Conservation (phyloP, 345 rosid genomes). For the Diplotaxis tenuifolia region DNA sequence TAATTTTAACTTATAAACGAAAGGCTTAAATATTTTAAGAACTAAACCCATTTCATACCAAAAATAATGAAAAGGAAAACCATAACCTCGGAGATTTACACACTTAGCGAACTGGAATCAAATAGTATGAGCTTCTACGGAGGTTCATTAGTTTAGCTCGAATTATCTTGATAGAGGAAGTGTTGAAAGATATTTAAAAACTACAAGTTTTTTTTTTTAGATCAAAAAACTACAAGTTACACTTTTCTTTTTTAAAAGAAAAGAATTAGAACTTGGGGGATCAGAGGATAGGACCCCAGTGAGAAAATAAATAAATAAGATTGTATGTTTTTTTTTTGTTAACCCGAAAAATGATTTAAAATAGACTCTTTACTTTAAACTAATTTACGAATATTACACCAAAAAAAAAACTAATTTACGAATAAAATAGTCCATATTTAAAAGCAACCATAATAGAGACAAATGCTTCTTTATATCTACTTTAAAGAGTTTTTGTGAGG, state of each 20-base stretch:
- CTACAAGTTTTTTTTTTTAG: slow-evolving; percentile 16
- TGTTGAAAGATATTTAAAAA: slow-evolving; percentile 24
- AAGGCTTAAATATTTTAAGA: not conserved
- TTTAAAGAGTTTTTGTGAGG: not conserved
- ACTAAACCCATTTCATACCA: not conserved
- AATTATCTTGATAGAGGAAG: slow-evolving; percentile 33
- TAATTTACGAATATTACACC: not conserved
- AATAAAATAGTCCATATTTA: not conserved
- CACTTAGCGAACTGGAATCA: too few relatives aligned
- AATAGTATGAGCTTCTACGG: not conserved
- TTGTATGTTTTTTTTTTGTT: not conserved
- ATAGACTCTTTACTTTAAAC: not conserved
- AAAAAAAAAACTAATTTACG: not conserved
- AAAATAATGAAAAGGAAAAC: not conserved
- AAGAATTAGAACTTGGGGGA: slow-evolving; percentile 30
- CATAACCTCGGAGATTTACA: not conserved
- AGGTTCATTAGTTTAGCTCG: not conserved
- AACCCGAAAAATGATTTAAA: not conserved
- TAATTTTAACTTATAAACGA: slow-evolving; percentile 8
- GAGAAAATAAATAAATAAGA: not conserved
- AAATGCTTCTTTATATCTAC: slow-evolving; percentile 15
- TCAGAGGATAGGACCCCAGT: slow-evolving; percentile 29
- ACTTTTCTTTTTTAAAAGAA: not conserved
- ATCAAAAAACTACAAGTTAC: slow-evolving; percentile 29
- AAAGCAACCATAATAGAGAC: not conserved